phyloP scores from a whole-genome alignment of 83 land plant genomes.

The Diphasiastrum complanatum region DNA sequence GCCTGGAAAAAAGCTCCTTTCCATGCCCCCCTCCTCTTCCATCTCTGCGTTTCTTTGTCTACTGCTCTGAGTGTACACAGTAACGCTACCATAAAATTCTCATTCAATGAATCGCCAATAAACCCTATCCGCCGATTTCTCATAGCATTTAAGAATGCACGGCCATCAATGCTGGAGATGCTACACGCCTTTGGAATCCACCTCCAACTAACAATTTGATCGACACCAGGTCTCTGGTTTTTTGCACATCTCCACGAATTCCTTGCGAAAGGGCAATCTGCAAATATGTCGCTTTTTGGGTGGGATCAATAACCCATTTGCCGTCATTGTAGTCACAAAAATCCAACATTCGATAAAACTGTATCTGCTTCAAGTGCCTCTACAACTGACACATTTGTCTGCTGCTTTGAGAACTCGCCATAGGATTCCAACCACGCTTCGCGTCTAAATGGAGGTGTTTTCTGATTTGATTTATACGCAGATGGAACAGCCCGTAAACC shows the following conservation, averaged over 20 bases:
- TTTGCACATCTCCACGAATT: slow-evolving; percentile 84
- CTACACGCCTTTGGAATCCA: slow-evolving; percentile 63
- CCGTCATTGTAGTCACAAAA: slow-evolving; percentile 59
- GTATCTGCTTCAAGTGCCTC: too few species aligned
- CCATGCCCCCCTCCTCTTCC: slow-evolving; percentile 95
- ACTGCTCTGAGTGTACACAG: slow-evolving; percentile 57
- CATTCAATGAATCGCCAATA: slow-evolving; percentile 90
- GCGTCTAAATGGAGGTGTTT: too few species aligned
- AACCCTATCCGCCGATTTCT: slow-evolving; percentile 69
- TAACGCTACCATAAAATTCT: slow-evolving; percentile 75
- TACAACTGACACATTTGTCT: too few species aligned
- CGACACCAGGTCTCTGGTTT: slow-evolving; percentile 57
- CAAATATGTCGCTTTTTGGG: slow-evolving; percentile 41
- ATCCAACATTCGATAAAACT: too few species aligned
- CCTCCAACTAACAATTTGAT: slow-evolving; percentile 52
- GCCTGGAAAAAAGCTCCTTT: slow-evolving; percentile 80
- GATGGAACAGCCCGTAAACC: too few species aligned
- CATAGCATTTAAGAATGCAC: slow-evolving; percentile 44
- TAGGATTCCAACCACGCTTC: too few species aligned
- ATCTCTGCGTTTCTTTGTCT: slow-evolving; percentile 60
- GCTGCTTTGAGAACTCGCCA: too few species aligned
- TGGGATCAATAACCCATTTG: slow-evolving; percentile 44
- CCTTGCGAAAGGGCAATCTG: slow-evolving; percentile 79
- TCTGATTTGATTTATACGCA: too few species aligned
- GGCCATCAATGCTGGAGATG: slow-evolving; percentile 44